Evolutionary conservation across 148 eudicot species (phyloP).

Genomic region (Mesembryanthemum crystallinum): DNA sequence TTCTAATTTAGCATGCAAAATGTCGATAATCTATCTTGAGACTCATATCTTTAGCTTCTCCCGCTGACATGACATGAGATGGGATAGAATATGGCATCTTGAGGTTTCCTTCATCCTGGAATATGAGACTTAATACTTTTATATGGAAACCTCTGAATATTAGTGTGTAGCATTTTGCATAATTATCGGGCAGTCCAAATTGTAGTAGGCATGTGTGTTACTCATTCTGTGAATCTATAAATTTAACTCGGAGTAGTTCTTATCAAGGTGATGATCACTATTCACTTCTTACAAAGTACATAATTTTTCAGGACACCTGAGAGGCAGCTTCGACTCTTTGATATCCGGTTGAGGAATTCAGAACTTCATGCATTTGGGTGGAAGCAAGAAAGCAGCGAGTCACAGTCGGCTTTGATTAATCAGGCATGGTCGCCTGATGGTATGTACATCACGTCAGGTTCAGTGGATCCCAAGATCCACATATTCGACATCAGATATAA

Average conservation of each 20-base stretch:
- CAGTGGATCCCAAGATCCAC: conserved; percentile 86
- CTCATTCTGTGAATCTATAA: no score
- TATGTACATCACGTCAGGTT: conserved; percentile 80
- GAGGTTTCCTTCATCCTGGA: neutral
- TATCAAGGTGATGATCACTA: neutral
- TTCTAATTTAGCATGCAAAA: neutral
- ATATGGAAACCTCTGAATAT: neutral
- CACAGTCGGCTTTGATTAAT: conserved; percentile 89
- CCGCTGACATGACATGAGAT: neutral
- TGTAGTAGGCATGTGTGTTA: no score
- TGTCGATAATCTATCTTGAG: no score
- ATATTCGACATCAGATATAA: conserved; percentile 84
- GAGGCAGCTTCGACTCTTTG: conserved; percentile 80
- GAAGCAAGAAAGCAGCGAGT: conserved; percentile 95
- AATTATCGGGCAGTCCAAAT: neutral
- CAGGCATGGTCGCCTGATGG: conserved; percentile 99
- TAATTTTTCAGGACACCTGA: conserved; percentile 65
- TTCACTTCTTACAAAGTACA: neutral
- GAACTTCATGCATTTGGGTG: conserved; percentile 91
- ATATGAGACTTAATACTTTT: neutral
- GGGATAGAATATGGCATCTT: neutral
- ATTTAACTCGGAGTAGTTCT: no score
- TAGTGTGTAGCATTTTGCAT: neutral
- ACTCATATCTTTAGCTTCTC: no score
- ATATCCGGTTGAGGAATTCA: conserved; percentile 62